Evolutionary conservation across 2,329 filamentous ascomycete genomes (phyloP).

Genomic region (Talaromyces sp.): DNA sequence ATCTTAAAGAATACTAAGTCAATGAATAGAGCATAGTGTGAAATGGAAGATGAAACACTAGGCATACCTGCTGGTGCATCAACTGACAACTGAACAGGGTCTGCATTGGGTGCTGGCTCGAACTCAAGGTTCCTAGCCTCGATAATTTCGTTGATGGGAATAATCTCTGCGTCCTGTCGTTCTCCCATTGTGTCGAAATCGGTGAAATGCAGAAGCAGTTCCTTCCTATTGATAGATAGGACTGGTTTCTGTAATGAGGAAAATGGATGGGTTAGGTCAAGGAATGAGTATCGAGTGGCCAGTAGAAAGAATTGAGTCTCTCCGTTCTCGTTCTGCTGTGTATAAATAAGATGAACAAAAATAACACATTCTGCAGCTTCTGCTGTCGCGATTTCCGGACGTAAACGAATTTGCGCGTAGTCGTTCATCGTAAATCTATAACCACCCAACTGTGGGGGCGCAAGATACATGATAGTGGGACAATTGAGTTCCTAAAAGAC

Average conservation of each 20-base stretch:
- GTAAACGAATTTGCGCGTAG: constrained; percentile 2
- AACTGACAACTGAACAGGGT: not conserved
- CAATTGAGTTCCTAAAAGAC: not conserved
- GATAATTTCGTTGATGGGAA: not conserved
- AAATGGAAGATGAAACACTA: too few relatives aligned
- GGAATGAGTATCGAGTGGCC: constrained; percentile 4
- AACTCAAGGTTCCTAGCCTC: not conserved
- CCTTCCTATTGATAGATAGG: not conserved
- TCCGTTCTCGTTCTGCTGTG: not conserved
- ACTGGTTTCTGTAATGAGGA: not conserved
- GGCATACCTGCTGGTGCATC: not conserved
- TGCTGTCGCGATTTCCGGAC: not conserved
- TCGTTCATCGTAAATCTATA: not conserved
- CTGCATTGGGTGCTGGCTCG: not conserved
- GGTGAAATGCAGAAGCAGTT: constrained; percentile 4
- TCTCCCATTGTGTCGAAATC: constrained; percentile 1
- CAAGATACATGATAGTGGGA: not conserved
- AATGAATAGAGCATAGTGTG: too few relatives aligned
- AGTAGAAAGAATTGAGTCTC: not conserved
- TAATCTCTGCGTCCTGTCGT: not conserved
- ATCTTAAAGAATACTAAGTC: not conserved
- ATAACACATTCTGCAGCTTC: not conserved
- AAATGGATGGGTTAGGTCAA: not conserved
- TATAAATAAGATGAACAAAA: not conserved
- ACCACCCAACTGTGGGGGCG: not conserved